phyloP scores from a whole-genome alignment of 257 asterid species.

The Jacaranda mimosifolia region DNA sequence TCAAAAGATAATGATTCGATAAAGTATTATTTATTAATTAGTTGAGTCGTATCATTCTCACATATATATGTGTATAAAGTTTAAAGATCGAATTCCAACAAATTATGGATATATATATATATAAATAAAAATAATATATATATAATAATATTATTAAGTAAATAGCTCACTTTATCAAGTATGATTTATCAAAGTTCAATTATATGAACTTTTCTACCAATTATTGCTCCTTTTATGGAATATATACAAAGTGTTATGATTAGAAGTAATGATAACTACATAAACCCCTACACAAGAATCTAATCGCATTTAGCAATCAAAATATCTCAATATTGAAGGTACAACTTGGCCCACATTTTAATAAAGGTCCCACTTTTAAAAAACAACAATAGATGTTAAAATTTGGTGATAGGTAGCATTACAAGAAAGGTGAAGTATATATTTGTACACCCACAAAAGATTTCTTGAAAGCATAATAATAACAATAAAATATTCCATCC shows the following conservation, averaged over 20 bases:
- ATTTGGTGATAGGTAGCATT: neutral
- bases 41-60: too few relatives aligned
- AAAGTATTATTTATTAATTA: too few relatives aligned
- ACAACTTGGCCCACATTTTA: neutral
- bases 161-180: too few relatives aligned
- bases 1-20: too few relatives aligned
- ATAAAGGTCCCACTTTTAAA: neutral
- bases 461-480: neutral
- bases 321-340: conserved; percentile 6
- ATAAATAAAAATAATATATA: too few relatives aligned
- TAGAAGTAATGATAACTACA: neutral
- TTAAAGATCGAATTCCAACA: too few relatives aligned
- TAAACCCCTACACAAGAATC: neutral
- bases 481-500: neutral
- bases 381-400: too few relatives aligned
- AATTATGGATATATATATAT: too few relatives aligned
- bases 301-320: neutral
- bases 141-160: too few relatives aligned
- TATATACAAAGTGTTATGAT: neutral
- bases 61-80: too few relatives aligned
- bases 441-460: neutral
- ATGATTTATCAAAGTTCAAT: too few relatives aligned
- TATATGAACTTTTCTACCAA: too few relatives aligned
- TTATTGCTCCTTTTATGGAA: neutral
- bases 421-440: neutral